A percentile compares a stretch with the other conserved stretches of the same genome.
phyloP scores from a whole-genome alignment of 2,329 filamentous ascomycete genomes.

The Penicillium sp. region DNA sequence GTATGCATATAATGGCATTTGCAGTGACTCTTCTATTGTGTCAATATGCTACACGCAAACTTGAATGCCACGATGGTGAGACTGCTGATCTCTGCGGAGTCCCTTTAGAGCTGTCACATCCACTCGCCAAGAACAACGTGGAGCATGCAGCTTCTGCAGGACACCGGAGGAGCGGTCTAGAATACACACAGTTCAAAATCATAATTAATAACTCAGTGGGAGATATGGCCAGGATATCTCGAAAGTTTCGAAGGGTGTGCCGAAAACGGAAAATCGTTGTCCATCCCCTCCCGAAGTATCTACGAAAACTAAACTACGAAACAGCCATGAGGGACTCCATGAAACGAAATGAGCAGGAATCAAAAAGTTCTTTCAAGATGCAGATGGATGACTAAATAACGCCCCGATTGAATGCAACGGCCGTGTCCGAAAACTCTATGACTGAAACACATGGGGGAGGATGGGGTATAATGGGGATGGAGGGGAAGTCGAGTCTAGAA shows the following conservation, averaged over 20 bases:
- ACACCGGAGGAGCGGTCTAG: neutral
- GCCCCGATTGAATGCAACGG: constrained; percentile 7
- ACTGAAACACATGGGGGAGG: neutral
- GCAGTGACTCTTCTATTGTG: too few relatives aligned
- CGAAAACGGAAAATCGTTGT: neutral
- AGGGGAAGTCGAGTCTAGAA: neutral
- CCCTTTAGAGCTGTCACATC: neutral
- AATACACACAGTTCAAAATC: too few relatives aligned
- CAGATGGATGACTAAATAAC: constrained; percentile 2
- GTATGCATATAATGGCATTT: too few relatives aligned
- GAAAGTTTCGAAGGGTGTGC: too few relatives aligned
- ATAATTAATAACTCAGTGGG: too few relatives aligned
- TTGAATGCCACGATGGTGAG: too few relatives aligned
- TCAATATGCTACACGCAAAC: too few relatives aligned
- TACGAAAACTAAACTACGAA: too few relatives aligned
- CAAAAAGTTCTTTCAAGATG: neutral
- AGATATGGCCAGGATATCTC: too few relatives aligned
- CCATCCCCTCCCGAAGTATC: neutral
- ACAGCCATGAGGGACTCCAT: too few relatives aligned
- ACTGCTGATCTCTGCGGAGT: too few relatives aligned
- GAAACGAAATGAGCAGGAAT: too few relatives aligned
- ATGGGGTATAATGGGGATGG: neutral
- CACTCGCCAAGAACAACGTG: constrained; percentile 4
- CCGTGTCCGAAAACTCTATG: constrained; percentile 13
- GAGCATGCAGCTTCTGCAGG: neutral